Conservation (phyloP, 164 flowering plant genomes). For the Tinospora cordifolia region DNA sequence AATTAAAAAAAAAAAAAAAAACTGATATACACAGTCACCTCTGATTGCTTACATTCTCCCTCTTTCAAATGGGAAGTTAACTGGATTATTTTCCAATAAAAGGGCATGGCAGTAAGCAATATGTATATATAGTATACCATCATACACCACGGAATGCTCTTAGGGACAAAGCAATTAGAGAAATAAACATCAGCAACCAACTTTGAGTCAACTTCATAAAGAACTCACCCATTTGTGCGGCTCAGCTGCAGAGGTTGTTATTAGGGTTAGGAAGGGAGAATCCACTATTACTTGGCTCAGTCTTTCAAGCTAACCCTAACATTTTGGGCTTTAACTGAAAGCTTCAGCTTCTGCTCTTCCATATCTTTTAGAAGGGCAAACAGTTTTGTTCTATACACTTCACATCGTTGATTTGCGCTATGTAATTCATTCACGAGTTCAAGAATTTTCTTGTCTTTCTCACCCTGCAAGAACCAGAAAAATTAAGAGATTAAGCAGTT, state of each 20-base stretch:
- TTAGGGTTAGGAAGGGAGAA: neutral
- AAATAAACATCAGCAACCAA: neutral
- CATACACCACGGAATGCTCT: neutral
- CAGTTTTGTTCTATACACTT: slow-evolving; percentile 54
- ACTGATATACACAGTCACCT: neutral
- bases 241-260: neutral
- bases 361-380: slow-evolving; percentile 57
- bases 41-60: neutral
- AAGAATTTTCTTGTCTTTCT: slow-evolving; percentile 42
- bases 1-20: too few species aligned
- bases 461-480: slow-evolving; percentile 3
- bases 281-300: slow-evolving; percentile 2
- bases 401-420: slow-evolving; percentile 40
- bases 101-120: neutral
- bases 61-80: neutral
- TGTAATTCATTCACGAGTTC: slow-evolving; percentile 51
- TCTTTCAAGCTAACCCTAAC: slow-evolving; percentile 49
- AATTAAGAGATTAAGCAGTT: neutral
- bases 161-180: neutral
- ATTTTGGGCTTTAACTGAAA: slow-evolving; percentile 60
- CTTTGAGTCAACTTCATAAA: neutral
- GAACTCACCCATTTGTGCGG: neutral
- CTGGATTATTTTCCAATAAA: neutral
- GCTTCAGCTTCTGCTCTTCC: slow-evolving; percentile 68
- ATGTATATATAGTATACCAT: neutral